Evolutionary conservation across 2,329 filamentous ascomycete genomes (phyloP).

Genomic region (Sphaerostilbella broomeana): DNA sequence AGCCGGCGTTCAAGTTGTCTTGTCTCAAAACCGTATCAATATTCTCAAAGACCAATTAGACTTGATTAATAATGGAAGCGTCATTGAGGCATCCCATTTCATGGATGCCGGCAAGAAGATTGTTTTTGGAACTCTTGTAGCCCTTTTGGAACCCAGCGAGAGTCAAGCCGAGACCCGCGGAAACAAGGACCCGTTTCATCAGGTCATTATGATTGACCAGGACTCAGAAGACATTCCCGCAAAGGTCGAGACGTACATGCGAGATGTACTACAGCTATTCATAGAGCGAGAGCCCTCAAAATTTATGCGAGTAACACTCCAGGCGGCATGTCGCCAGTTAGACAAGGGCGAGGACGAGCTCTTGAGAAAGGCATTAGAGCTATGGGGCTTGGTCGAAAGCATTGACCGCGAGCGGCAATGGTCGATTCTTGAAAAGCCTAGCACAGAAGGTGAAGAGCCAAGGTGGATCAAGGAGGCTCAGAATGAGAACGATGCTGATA

Average conservation of each 20-base stretch:
- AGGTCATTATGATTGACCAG: slow-evolving; percentile 52
- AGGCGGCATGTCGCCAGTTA: slow-evolving; percentile 42
- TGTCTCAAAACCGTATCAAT: slow-evolving; percentile 54
- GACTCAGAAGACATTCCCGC: slow-evolving; percentile 53
- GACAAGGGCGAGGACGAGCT: slow-evolving; percentile 47
- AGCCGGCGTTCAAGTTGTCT: slow-evolving; percentile 55
- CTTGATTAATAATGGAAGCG: slow-evolving; percentile 41
- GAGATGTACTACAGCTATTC: slow-evolving; percentile 49
- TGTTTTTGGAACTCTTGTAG: slow-evolving; percentile 29
- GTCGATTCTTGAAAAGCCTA: slow-evolving; percentile 46
- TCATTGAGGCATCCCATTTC: slow-evolving; percentile 55
- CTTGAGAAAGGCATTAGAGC: slow-evolving; percentile 51
- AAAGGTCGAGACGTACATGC: slow-evolving; percentile 56
- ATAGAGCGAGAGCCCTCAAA: slow-evolving; percentile 53
- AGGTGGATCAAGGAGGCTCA: slow-evolving; percentile 44
- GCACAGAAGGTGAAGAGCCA: slow-evolving; percentile 33
- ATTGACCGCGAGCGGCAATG: slow-evolving; percentile 59
- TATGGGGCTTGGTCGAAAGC: slow-evolving; percentile 60
- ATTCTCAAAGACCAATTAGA: slow-evolving; percentile 44
- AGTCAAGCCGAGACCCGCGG: slow-evolving; percentile 29
- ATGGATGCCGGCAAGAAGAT: slow-evolving; percentile 42
- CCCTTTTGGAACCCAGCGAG: slow-evolving; percentile 30
- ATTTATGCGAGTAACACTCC: slow-evolving; percentile 53
- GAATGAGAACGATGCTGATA: slow-evolving; percentile 45
- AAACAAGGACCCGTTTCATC: slow-evolving; percentile 28